phyloP scores from a whole-genome alignment of 306 rosid species.

The Cercis canadensis region DNA sequence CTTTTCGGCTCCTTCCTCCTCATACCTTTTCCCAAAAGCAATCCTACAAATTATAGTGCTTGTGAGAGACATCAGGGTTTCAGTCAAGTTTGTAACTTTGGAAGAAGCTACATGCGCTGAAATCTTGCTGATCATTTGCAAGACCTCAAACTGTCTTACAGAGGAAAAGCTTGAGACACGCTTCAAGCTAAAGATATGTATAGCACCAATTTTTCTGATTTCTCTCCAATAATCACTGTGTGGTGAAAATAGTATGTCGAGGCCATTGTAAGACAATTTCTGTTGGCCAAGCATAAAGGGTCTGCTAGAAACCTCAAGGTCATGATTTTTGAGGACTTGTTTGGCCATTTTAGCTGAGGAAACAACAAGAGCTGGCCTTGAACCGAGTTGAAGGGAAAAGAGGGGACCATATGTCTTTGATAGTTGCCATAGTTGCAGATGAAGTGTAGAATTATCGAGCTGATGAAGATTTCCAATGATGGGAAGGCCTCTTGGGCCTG shows the following conservation, averaged over 20 bases:
- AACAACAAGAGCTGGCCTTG: neutral
- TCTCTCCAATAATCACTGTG: conserved; percentile 10
- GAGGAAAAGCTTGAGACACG: conserved; percentile 21
- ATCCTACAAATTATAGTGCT: neutral
- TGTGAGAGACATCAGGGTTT: neutral
- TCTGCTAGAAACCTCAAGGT: neutral
- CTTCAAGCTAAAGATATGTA: conserved; percentile 6
- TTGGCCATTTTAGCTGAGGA: conserved; percentile 14
- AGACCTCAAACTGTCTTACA: conserved; percentile 23
- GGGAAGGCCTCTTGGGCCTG: conserved; percentile 21
- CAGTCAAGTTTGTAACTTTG: conserved; percentile 14
- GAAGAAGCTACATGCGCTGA: conserved; percentile 5
- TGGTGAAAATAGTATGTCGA: neutral
- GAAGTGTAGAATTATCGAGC: neutral
- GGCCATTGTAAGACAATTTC: neutral
- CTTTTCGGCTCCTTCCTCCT: neutral
- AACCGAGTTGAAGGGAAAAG: conserved; percentile 12
- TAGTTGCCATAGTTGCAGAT: neutral
- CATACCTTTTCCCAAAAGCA: conserved; percentile 27
- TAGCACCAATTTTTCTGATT: conserved; percentile 17
- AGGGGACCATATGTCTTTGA: conserved; percentile 10
- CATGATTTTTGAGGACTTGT: neutral
- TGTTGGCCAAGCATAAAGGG: neutral
- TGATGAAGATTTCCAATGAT: conserved; percentile 24
- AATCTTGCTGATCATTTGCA: conserved; percentile 8